Evolutionary conservation across 768 basidiomycete genomes (phyloP), one percentile per base, ranked within the genome.

Genomic region (Suillus fuscotomentosus): DNA sequence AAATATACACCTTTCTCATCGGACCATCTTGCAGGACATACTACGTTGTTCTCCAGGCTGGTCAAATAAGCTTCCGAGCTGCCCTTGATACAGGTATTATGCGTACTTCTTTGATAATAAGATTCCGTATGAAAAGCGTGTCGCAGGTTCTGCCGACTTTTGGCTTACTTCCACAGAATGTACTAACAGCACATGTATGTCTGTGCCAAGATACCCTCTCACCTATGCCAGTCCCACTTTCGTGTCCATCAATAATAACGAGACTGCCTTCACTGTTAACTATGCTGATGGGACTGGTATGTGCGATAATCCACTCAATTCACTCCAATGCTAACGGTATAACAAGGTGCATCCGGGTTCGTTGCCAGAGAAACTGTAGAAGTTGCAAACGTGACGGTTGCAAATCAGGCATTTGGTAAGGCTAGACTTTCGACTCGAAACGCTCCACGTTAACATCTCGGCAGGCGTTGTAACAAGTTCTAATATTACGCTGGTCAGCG

Each of bases 111-210:
- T 71, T 38, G 1, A 13, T 5, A 41, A 57, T 57, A 38, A 27
- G 34, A 36, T 5, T 31, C 6, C 2, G n/a, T 59, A 10, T 20
- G 5, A 41, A 11, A 15, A 42, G 9, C 24, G 17, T 31, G 31
- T 20, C 20, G 17, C 57, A 59, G 57, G 57, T 42, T 59, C 57
- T 42, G 79, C 88, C 17, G 88, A 88, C 77, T 75, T 90, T 14
- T 94, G 91, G 91, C 66, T 93, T 22, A 70, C 85, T 51, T 88
- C 90, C 17, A 87, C 90, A 9, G 80, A 70, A 5, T 94, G 92
- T 75, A 74, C 74, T 36, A 81, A 86, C 14, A 68, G 71, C n/a
- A 70, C 81, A 0, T 93, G 92, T 75, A 77, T 78, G 54, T 68
- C 72, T 3, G 79, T 88, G 9, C 92, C 92, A n/a, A 81, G 79